Conservation (phyloP, 2,329 filamentous ascomycete genomes). For the Sarocladiaceae sp. region DNA sequence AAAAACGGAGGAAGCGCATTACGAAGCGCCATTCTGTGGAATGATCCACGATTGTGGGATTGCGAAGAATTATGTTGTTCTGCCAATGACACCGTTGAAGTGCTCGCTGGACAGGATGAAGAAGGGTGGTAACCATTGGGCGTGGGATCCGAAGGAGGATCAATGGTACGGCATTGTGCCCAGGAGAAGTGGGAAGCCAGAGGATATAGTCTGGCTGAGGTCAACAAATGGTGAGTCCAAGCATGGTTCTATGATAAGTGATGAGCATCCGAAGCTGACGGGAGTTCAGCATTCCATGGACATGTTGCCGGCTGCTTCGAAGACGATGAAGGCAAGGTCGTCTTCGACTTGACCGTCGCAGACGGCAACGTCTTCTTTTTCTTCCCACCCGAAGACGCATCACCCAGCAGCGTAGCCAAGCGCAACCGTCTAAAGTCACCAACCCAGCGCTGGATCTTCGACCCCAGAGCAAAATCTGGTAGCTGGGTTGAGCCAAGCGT, state of each 20-base stretch:
- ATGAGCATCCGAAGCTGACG: neutral
- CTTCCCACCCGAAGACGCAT: slow-evolving; percentile 32
- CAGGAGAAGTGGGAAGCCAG: slow-evolving; percentile 41
- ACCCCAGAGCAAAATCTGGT: slow-evolving; percentile 8
- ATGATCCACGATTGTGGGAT: slow-evolving; percentile 2
- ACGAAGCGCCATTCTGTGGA: neutral
- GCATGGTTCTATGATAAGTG: too few relatives aligned
- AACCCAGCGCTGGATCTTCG: slow-evolving; percentile 12
- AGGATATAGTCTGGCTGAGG: slow-evolving; percentile 49
- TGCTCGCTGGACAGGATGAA: slow-evolving; percentile 33
- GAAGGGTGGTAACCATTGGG: slow-evolving; percentile 44
- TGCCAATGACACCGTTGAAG: neutral
- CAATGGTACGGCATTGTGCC: slow-evolving; percentile 53
- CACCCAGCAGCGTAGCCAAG: slow-evolving; percentile 9
- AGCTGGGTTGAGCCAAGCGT: slow-evolving; percentile 1
- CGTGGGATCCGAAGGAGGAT: slow-evolving; percentile 49
- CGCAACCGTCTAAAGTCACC: slow-evolving; percentile 4
- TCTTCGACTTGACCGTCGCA: slow-evolving; percentile 38
- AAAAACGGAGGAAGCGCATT: neutral
- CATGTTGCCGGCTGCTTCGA: slow-evolving; percentile 29
- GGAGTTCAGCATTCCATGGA: slow-evolving; percentile 33
- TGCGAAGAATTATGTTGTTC: slow-evolving; percentile 1
- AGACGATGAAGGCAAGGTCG: slow-evolving; percentile 38
- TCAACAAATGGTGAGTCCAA: slow-evolving; percentile 42
- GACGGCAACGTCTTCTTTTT: slow-evolving; percentile 41